Conservation (phyloP, 257 asterid genomes). For the Solanum microdontum region DNA sequence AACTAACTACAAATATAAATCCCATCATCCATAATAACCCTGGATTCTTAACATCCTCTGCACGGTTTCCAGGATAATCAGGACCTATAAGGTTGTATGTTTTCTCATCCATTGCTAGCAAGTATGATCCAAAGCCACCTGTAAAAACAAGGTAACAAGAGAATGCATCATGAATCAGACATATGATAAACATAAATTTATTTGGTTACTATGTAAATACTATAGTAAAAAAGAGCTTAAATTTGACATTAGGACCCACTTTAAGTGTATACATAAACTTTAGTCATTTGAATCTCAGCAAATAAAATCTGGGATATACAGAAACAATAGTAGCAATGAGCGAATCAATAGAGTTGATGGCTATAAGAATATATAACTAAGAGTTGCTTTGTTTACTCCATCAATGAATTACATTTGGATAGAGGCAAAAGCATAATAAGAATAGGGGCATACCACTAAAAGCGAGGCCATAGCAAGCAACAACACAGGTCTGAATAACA, state of each 20-base stretch:
- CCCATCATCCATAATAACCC: constrained; percentile 93
- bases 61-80: constrained; percentile 87
- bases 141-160: constrained; percentile 8
- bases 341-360: background rate
- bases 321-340: background rate
- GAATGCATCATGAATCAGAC: background rate
- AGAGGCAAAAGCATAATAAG: background rate
- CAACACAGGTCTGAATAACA: constrained; percentile 91
- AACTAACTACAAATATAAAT: constrained; percentile 74
- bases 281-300: background rate
- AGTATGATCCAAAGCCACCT: constrained; percentile 93
- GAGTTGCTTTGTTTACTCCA: background rate
- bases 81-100: constrained; percentile 79
- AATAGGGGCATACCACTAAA: constrained; percentile 47
- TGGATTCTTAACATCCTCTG: constrained; percentile 93
- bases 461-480: constrained; percentile 95
- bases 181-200: background rate
- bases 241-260: background rate
- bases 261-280: background rate
- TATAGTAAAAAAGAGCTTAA: background rate
- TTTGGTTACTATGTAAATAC: background rate
- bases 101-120: constrained; percentile 93
- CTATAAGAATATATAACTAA: background rate
- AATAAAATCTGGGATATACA: background rate
- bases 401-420: background rate